These are phyloP conservation scores for Venturiaceae sp. DNA, from an alignment of 2,329 filamentous ascomycete species.

Conservation along the genomic window DNA sequence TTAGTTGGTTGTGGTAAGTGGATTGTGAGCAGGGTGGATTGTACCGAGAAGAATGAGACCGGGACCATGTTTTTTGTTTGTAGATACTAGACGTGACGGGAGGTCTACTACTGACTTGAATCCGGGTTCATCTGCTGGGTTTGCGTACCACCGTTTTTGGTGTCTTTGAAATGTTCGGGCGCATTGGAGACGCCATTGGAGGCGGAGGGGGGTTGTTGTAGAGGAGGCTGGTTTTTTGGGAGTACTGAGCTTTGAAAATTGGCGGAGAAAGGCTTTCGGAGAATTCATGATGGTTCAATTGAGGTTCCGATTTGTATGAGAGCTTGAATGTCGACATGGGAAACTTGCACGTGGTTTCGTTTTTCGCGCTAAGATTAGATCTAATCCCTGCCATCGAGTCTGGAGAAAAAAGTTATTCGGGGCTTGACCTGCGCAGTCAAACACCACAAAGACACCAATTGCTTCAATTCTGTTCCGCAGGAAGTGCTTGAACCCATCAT, in stretches of 20 bases:
- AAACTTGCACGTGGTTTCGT: neutral
- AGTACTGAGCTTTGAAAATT: neutral
- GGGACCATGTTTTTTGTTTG: conserved; percentile 64
- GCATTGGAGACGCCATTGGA: conserved; percentile 1
- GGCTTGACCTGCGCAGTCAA: too few relatives aligned
- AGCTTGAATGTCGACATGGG: neutral
- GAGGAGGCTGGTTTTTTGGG: neutral
- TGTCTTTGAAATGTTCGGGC: neutral
- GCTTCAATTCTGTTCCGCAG: neutral
- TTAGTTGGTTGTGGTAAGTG: neutral
- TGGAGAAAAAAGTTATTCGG: neutral
- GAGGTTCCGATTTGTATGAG: neutral
- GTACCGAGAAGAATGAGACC: conserved; percentile 70
- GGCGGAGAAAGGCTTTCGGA: neutral
- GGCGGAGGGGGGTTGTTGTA: neutral
- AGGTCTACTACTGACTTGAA: conserved; percentile 85
- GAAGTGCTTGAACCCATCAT: too few relatives aligned
- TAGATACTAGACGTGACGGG: conserved; percentile 69
- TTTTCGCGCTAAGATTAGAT: neutral
- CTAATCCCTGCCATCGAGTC: neutral
- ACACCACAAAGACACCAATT: neutral
- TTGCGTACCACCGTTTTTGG: conserved; percentile 24
- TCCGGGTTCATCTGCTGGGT: conserved; percentile 62
- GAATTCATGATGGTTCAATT: neutral
- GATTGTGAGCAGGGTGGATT: neutral